Evolutionary conservation across 2,329 filamentous ascomycete species (phyloP).

Genomic region (Scopulariopsis brevicaulis): DNA sequence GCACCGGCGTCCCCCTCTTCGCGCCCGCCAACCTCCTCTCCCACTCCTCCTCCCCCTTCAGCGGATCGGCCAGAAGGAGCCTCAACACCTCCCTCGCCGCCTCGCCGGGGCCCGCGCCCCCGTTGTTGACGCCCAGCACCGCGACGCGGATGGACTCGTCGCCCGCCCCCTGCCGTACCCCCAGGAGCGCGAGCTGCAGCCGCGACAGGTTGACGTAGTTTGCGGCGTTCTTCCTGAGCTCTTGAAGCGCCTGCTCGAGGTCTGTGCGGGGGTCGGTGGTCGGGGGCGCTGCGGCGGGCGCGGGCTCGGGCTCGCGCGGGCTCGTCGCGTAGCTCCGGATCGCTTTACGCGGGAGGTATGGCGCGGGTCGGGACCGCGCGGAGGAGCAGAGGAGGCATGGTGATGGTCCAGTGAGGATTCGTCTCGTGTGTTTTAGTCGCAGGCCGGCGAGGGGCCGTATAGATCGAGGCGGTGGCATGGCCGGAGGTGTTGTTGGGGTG

Average conservation of each 20-base stretch:
- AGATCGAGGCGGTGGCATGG: constrained; percentile 3
- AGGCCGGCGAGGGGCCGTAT: constrained; percentile 3
- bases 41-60: constrained; percentile 53
- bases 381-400: neutral
- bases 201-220: constrained; percentile 57
- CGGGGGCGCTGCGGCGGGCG: constrained; percentile 8
- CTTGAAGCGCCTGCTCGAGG: constrained; percentile 45
- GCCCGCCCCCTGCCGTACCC: constrained; percentile 44
- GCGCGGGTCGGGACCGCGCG: neutral
- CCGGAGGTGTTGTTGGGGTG: neutral
- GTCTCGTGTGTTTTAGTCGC: neutral
- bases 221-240: constrained; percentile 49
- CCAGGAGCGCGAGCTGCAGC: constrained; percentile 59
- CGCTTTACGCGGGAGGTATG: neutral
- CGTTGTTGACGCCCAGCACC: constrained; percentile 35
- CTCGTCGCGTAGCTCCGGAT: neutral
- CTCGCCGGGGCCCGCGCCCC: constrained; percentile 20
- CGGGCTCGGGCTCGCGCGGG: neutral
- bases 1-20: constrained; percentile 40
- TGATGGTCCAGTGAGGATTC: constrained; percentile 6
- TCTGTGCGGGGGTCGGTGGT: constrained; percentile 21
- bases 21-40: constrained; percentile 47
- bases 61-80: constrained; percentile 59
- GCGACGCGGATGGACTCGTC: constrained; percentile 48
- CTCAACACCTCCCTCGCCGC: constrained; percentile 56